These are phyloP conservation scores for sunflower (Helianthus annuus) DNA, from an alignment of 129 eudicot genomes.

Conservation along the genomic window DNA sequence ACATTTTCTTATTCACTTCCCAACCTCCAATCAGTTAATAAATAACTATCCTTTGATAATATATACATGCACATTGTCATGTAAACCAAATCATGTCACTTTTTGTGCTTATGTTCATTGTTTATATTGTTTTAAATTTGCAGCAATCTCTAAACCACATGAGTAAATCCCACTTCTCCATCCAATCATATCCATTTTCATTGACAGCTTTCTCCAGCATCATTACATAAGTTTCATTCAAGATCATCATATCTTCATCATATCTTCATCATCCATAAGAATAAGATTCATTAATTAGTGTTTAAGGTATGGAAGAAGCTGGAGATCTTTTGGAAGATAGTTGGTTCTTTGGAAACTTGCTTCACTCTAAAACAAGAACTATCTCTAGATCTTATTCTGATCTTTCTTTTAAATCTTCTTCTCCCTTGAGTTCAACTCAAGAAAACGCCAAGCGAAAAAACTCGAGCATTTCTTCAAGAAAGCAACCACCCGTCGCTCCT, in stretches of 20 bases:
- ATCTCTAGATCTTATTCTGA: constrained; percentile 71
- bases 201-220: constrained; percentile 37
- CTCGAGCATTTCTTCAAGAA: constrained; percentile 32
- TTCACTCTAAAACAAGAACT: constrained; percentile 40
- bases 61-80: constrained; percentile 33
- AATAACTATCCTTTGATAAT: constrained; percentile 24
- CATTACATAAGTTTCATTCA: constrained; percentile 7
- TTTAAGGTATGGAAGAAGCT: constrained; percentile 51
- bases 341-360: constrained; percentile 67
- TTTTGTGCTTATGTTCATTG: constrained; percentile 25
- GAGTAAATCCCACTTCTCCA: constrained; percentile 52
- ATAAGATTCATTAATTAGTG: constrained; percentile 21
- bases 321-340: constrained; percentile 62
- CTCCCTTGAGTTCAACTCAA: constrained; percentile 38
- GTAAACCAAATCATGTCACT: constrained; percentile 28
- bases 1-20: constrained; percentile 31
- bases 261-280: constrained; percentile 15
- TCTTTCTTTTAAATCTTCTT: constrained; percentile 33
- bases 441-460: constrained; percentile 22
- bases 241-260: constrained; percentile 15
- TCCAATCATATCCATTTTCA: constrained; percentile 34
- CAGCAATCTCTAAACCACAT: constrained; percentile 41
- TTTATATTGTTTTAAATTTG: constrained; percentile 23
- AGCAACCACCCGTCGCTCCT: constrained; percentile 35
- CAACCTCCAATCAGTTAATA: constrained; percentile 36